Evolutionary conservation across 257 asterid species (phyloP), one percentile per base, ranked within the genome.

Genomic region (Plantago elongata): DNA sequence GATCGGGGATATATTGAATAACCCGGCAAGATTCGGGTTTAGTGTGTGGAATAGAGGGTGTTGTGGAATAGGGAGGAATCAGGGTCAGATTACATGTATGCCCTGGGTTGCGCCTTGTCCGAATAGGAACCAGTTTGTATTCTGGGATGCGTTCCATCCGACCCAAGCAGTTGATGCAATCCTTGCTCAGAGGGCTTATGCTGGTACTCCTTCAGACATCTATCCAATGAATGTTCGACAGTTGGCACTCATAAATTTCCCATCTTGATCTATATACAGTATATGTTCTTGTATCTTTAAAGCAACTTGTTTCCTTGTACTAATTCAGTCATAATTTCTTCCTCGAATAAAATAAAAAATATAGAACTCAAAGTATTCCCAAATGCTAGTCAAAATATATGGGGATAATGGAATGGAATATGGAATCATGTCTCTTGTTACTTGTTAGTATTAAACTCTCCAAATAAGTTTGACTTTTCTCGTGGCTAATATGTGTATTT

Each of bases 91-190:
- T 42, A 90, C 96, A 6, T 91, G 98, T 64, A 68, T 85, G 66
- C 85, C 87, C 0, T 82, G 82, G 77, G 12, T 38, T 1, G 34
- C 77, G 9, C 95, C 98, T 0, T 88, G 96, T 57, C 3, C 56
- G 0, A 72, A 85, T 16, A 62, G 98, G 73, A 78, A 68, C 9
- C 73, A 80, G 59, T 90, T 83, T 22, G 76, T 90, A 4, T 90
- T 88, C 38, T 90, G 98, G 98, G 98, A 90, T 71, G 95, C 96
- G 0, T 85, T 85, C 54, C 98, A 90, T 71, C 91, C 98, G 0
- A 88, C 96, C 0, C 91, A 88, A 63, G 81, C 76, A 0, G 93
- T 84, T 5, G 72, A 80, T 57, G 84, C 89, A 0, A 69, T 88
- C 3, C 82, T 83, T 14, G 96, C 95, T 6, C 77, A 78, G 15